Base-by-base conservation (phyloP, 2,329 filamentous ascomycete genomes). In the Claviceps purpurea region DNA sequence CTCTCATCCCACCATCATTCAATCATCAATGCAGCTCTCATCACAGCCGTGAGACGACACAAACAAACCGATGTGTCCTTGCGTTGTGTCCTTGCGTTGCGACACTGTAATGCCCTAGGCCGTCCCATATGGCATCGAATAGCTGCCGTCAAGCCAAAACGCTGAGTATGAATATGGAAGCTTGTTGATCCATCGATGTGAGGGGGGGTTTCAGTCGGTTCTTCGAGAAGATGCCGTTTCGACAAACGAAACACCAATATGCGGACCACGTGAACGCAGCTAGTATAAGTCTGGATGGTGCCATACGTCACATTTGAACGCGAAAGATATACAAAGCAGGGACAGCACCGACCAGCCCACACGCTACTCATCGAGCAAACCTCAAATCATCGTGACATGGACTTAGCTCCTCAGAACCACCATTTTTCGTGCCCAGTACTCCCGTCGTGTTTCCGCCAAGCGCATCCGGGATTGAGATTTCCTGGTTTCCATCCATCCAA, bases 401-500 rank as follows among this genome's bases (percentile, higher is more conserved):
- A 30, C 44, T 40, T 40, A 40, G 14, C 7, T 53, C 39, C 24
- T 45, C 16, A 30, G 22, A 43, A 10, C 26, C 26, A 10, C 7
- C 40, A 39, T 6, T 24, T 22, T 5, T 44, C 26, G 7, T 53
- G 48, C 6, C 5, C 18, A 38, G 38, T n/a, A 44, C 5, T 2
- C 39, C 38, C 7, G 2, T 39, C 1, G 16, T 48, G 2, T 48
- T 38, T 45, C 22, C 34, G 34, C 39, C 14, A 41, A 50, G 14
- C 43, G 44, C 41, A 50, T 53, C 43, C 40, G 18, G 16, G 18
- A 39, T 5, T 16, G n/a, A 41, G 52, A 53, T n/a, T 53, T 14
- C 20, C 44, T 53, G 14, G 14, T 48, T 20, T 47, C 44, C 26
- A 30, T 30, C 11, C 26, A 30, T 30, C 8, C 8, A 30, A 4